A percentile compares a stretch with the other conserved stretches of the same genome.
Conservation (phyloP, 2,329 filamentous ascomycete genomes). For the Fusarium sp. region DNA sequence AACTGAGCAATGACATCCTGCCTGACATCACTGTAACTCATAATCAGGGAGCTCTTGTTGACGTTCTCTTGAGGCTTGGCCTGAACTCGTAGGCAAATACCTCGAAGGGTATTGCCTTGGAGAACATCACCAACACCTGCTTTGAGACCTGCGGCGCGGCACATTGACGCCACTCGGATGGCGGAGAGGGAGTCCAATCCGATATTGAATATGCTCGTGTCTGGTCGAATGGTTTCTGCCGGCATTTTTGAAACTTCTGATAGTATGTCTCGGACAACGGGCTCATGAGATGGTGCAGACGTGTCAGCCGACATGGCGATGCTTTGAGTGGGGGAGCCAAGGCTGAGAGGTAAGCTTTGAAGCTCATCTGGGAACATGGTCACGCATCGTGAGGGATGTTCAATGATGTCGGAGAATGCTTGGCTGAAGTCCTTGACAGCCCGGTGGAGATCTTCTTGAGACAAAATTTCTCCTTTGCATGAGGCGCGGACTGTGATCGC, state of each 20-base stretch:
- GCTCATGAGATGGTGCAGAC: not conserved
- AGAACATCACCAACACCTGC: constrained; percentile 1
- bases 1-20: not conserved
- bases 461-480: constrained; percentile 1
- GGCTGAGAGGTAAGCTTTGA: not conserved
- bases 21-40: not conserved
- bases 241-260: not conserved
- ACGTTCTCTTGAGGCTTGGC: not conserved
- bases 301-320: not conserved
- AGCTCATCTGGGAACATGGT: constrained; percentile 1
- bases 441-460: not conserved
- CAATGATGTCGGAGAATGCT: not conserved
- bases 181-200: not conserved
- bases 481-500: not conserved
- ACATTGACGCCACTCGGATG: not conserved
- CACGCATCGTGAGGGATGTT: not conserved
- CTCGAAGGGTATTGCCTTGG: constrained; percentile 1
- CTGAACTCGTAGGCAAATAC: constrained; percentile 1
- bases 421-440: not conserved
- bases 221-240: not conserved
- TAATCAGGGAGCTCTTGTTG: not conserved
- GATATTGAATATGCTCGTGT: not conserved
- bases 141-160: constrained; percentile 1
- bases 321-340: not conserved
- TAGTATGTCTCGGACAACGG: not conserved